A percentile compares a stretch with the other conserved stretches of the same genome.
phyloP scores from a whole-genome alignment of 305 asterid species.

The Fraxinus angustifolia region DNA sequence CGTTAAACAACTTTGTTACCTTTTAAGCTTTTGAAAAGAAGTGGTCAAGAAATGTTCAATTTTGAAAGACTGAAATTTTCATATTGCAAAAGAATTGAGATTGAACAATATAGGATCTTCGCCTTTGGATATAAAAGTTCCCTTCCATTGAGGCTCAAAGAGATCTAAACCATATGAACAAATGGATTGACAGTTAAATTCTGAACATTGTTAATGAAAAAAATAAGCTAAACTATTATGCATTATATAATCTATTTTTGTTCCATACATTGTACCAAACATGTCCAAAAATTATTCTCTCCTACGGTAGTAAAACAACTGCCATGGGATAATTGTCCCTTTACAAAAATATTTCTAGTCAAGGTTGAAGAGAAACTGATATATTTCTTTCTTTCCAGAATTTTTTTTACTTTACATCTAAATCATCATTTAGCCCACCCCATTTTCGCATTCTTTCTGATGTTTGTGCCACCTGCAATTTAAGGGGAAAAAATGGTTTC shows the following conservation, averaged over 20 bases:
- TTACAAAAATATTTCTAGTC: neutral
- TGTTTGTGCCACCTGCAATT: slow-evolving; percentile 74
- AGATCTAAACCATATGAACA: neutral
- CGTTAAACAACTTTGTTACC: neutral
- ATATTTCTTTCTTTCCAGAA: neutral
- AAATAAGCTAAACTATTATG: neutral
- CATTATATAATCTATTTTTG: neutral
- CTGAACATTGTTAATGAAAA: neutral
- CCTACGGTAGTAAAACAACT: neutral
- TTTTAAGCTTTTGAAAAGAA: neutral
- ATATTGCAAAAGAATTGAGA: neutral
- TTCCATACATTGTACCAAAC: neutral
- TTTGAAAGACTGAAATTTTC: neutral
- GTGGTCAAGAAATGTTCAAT: neutral
- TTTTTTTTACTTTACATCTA: slow-evolving; percentile 13
- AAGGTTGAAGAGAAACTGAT: neutral
- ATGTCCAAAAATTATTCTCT: neutral
- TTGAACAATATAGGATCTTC: neutral
- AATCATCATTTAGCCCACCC: slow-evolving; percentile 38
- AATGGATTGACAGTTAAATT: neutral
- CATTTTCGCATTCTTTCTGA: slow-evolving; percentile 73
- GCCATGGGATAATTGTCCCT: neutral
- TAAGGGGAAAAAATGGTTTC: neutral
- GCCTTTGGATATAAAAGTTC: neutral
- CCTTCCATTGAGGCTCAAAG: neutral